Conservation (phyloP, 2,329 filamentous ascomycete genomes). For the Fusarium siculi region DNA sequence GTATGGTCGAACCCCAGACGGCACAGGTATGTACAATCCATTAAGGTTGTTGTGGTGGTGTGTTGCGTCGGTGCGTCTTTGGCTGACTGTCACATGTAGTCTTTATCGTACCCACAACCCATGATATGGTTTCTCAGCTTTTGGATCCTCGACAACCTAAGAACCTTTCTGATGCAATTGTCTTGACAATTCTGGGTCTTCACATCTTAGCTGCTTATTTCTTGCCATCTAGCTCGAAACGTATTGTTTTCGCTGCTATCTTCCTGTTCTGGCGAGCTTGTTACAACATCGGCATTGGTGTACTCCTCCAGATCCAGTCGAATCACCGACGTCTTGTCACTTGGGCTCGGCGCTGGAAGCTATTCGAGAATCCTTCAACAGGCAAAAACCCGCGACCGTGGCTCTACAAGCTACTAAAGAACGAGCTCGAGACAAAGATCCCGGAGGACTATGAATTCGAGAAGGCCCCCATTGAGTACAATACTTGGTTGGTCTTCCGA, state of each 20-base stretch:
- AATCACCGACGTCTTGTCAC: conserved; percentile 85
- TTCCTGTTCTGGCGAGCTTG: conserved; percentile 93
- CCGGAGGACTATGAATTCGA: conserved; percentile 94
- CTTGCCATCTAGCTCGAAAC: conserved; percentile 75
- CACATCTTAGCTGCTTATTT: conserved; percentile 80
- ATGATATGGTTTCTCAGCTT: conserved; percentile 99
- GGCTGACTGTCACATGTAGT: conserved; percentile 65
- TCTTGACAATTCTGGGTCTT: conserved; percentile 79
- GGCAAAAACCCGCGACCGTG: conserved; percentile 84
- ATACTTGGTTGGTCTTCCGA: conserved; percentile 97
- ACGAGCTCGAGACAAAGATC: conserved; percentile 94
- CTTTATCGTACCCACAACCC: conserved; percentile 93
- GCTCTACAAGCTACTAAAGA: conserved; percentile 85
- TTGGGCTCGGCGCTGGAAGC: conserved; percentile 86
- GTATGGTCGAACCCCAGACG: conserved; percentile 89
- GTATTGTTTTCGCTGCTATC: conserved; percentile 81
- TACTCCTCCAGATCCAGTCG: conserved; percentile 89
- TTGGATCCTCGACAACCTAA: conserved; percentile 95
- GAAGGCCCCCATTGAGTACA: conserved; percentile 94
- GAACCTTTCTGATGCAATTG: conserved; percentile 86
- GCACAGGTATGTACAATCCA: conserved; percentile 75
- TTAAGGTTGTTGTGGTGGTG: conserved; percentile 10
- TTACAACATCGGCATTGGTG: conserved; percentile 95
- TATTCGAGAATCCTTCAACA: conserved; percentile 86
- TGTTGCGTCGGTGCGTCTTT: conserved; percentile 18